Conservation (phyloP, 257 asterid species). For the Fraxinus quadrangulata region DNA sequence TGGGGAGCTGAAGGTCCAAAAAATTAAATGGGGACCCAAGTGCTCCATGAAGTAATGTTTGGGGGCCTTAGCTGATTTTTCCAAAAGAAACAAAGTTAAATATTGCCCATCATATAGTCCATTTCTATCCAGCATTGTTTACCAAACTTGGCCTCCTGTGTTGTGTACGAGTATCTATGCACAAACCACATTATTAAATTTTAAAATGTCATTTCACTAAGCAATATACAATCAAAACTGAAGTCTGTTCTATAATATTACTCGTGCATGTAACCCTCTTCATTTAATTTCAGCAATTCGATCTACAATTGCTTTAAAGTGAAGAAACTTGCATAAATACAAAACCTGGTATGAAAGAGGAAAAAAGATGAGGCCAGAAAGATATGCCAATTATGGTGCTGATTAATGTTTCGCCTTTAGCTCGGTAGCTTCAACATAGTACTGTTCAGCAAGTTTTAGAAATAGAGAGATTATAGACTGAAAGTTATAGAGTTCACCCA, state of each 20-base stretch:
- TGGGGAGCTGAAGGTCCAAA: neutral
- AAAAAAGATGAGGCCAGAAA: neutral
- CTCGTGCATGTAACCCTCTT: neutral
- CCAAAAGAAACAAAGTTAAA: neutral
- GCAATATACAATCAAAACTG: neutral
- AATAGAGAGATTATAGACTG: too few species aligned
- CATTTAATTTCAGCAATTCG: neutral
- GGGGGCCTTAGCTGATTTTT: neutral
- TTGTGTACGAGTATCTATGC: neutral
- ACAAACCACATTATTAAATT: neutral
- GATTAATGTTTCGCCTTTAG: constrained; percentile 39
- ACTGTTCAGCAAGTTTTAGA: constrained; percentile 63
- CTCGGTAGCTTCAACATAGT: constrained; percentile 72
- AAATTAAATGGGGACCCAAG: neutral
- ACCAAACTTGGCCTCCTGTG: neutral
- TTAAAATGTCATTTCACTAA: neutral
- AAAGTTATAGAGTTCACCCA: too few species aligned
- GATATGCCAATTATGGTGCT: neutral
- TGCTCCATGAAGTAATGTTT: neutral
- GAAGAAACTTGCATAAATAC: neutral
- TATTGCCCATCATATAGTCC: neutral
- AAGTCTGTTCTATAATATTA: neutral
- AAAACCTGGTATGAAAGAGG: neutral
- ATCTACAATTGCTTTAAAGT: neutral
- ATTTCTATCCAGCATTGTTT: neutral